These are phyloP conservation scores for Tuber magnatum DNA, from an alignment of 495 filamentous ascomycete genomes.

Conservation along the genomic window DNA sequence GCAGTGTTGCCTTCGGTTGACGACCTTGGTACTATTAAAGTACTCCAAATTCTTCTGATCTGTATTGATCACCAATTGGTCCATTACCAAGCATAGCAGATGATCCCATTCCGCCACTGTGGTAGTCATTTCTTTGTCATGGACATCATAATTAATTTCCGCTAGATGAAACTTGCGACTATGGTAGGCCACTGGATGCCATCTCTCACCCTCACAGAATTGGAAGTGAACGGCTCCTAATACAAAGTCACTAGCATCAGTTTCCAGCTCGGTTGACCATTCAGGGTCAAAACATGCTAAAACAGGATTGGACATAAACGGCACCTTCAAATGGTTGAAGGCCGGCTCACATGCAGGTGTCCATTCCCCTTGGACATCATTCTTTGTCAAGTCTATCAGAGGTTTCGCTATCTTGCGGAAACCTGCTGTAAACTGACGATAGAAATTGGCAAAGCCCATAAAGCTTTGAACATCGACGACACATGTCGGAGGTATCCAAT, in stretches of 20 bases:
- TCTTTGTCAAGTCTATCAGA: too few species aligned
- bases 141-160: constrained; percentile 7
- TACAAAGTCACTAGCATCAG: constrained; percentile 17
- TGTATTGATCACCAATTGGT: not conserved
- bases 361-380: too few species aligned
- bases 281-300: too few species aligned
- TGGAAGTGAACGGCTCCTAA: constrained; percentile 12
- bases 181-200: constrained; percentile 19
- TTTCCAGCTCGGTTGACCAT: constrained; percentile 5
- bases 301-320: too few species aligned
- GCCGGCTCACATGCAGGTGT: too few species aligned
- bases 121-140: constrained; percentile 12
- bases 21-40: constrained; percentile 9
- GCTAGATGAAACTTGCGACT: constrained; percentile 17
- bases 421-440: too few species aligned
- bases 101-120: constrained; percentile 6
- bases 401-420: too few species aligned
- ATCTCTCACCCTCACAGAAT: not conserved
- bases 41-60: not conserved
- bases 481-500: too few species aligned
- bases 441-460: too few species aligned
- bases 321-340: too few species aligned
- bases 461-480: too few species aligned
- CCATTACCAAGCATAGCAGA: not conserved
- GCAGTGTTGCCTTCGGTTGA: constrained; percentile 3